Evolutionary conservation across 2,329 filamentous ascomycete genomes (phyloP).

Genomic region (Monilinia vaccinii-corymbosi): DNA sequence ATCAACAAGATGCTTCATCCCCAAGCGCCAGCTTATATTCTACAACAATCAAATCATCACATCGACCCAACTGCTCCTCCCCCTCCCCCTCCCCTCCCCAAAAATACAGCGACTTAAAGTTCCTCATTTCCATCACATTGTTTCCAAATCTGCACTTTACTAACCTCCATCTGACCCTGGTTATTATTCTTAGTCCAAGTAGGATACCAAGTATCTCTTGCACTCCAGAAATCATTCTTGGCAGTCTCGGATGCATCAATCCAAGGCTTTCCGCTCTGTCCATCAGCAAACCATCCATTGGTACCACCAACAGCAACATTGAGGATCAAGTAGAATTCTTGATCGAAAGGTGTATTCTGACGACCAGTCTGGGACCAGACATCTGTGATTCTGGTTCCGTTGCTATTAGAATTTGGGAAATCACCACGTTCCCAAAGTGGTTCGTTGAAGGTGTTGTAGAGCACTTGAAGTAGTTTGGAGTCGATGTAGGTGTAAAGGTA

Average conservation of each 20-base stretch:
- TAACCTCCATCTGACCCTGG: conserved; percentile 58
- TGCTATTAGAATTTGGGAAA: conserved; percentile 54
- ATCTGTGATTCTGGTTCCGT: conserved; percentile 56
- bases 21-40: neutral
- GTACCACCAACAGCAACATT: conserved; percentile 69
- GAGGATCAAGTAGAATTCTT: conserved; percentile 66
- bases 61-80: no score
- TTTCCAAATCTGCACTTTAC: conserved; percentile 61
- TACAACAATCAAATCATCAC: neutral
- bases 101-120: neutral
- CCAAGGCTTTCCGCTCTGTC: conserved; percentile 67
- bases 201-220: conserved; percentile 53
- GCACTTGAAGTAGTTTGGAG: conserved; percentile 67
- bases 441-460: conserved; percentile 66
- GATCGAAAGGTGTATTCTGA: conserved; percentile 63
- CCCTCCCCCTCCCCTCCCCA: no score
- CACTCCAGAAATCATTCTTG: conserved; percentile 68
- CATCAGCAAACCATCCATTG: conserved; percentile 78
- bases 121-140: conserved; percentile 53
- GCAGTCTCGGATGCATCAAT: conserved; percentile 58
- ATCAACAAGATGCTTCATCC: neutral
- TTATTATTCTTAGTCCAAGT: conserved; percentile 51
- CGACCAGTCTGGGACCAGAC: conserved; percentile 54
- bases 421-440: conserved; percentile 59
- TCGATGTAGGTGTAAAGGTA: conserved; percentile 85